phyloP scores from a whole-genome alignment of 805 yeast species.

The Ogataea glucozyma region DNA sequence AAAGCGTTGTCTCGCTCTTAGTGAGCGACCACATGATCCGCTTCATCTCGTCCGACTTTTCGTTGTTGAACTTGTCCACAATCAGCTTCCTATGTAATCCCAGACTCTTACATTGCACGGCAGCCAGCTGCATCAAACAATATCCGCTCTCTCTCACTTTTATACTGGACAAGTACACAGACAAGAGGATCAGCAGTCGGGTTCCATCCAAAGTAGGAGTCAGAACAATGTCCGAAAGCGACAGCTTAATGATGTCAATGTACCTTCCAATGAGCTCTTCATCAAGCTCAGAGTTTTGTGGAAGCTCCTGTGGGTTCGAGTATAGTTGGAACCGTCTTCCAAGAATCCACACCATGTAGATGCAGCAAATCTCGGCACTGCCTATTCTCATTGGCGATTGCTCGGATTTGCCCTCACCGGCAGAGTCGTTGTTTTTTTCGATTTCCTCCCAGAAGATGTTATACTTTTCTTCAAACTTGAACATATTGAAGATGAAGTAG shows the following conservation, averaged over 20 bases:
- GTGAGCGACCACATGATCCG: conserved; percentile 48
- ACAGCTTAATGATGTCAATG: conserved; percentile 43
- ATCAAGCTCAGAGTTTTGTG: conserved; percentile 24
- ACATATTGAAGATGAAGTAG: conserved; percentile 42
- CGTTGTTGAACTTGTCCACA: conserved; percentile 35
- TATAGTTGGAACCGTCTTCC: conserved; percentile 37
- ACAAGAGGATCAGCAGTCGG: conserved; percentile 41
- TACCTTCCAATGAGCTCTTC: conserved; percentile 35
- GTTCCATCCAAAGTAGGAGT: conserved; percentile 48
- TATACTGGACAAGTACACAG: conserved; percentile 45
- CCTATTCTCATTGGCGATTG: conserved; percentile 26
- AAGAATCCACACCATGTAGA: conserved; percentile 48
- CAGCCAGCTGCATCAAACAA: conserved; percentile 47
- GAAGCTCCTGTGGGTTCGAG: conserved; percentile 29
- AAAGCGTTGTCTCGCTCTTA: conserved; percentile 41
- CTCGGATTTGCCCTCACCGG: conserved; percentile 8
- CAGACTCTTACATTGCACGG: conserved; percentile 48
- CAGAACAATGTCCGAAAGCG: conserved; percentile 44
- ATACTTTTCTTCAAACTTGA: conserved; percentile 36
- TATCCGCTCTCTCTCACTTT: conserved; percentile 51
- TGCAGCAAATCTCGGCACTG: conserved; percentile 42
- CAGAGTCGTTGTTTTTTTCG: conserved; percentile 12
- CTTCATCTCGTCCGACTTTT: conserved; percentile 41
- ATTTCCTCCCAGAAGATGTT: conserved; percentile 43
- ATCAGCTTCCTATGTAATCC: conserved; percentile 46